phyloP scores from a whole-genome alignment of 306 rosid genomes.

The Bauhinia variegata region DNA sequence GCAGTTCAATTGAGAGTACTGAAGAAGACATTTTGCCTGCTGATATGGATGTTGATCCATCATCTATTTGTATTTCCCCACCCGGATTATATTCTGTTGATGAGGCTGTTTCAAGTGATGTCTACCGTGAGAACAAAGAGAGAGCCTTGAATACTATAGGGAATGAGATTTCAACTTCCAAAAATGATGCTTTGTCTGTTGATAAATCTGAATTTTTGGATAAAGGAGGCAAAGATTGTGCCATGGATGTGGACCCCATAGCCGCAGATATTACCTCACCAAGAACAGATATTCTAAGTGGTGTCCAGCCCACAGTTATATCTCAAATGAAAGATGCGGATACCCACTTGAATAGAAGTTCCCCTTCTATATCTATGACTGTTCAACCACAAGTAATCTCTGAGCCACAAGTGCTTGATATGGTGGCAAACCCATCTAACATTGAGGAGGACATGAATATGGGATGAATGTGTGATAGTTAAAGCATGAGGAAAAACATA shows the following conservation, averaged over 20 bases:
- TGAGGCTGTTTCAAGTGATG: constrained; percentile 49
- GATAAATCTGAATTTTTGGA: constrained; percentile 21
- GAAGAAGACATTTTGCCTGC: constrained; percentile 45
- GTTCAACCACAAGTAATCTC: constrained; percentile 11
- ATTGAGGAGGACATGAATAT: constrained; percentile 30
- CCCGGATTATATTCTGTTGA: constrained; percentile 54
- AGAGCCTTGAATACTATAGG: constrained; percentile 31
- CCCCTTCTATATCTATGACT: constrained; percentile 28
- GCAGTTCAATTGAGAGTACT: constrained; percentile 31
- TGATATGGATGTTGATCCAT: constrained; percentile 68
- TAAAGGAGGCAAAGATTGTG: constrained; percentile 34
- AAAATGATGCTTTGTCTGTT: constrained; percentile 34
- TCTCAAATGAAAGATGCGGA: constrained; percentile 34
- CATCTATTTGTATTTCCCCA: constrained; percentile 58
- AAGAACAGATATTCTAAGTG: constrained; percentile 38
- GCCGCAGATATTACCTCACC: constrained; percentile 37
- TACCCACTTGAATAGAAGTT: constrained; percentile 9
- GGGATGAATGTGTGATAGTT: constrained; percentile 22
- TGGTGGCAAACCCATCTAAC: constrained; percentile 31
- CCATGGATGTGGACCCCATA: constrained; percentile 46
- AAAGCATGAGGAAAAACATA: background rate
- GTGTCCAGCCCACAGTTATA: constrained; percentile 18
- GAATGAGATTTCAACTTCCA: constrained; percentile 40
- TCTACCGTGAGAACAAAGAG: constrained; percentile 24
- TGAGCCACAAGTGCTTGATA: constrained; percentile 34